phyloP scores from a whole-genome alignment of 2,329 filamentous ascomycete species.

The Penicillium sp. region DNA sequence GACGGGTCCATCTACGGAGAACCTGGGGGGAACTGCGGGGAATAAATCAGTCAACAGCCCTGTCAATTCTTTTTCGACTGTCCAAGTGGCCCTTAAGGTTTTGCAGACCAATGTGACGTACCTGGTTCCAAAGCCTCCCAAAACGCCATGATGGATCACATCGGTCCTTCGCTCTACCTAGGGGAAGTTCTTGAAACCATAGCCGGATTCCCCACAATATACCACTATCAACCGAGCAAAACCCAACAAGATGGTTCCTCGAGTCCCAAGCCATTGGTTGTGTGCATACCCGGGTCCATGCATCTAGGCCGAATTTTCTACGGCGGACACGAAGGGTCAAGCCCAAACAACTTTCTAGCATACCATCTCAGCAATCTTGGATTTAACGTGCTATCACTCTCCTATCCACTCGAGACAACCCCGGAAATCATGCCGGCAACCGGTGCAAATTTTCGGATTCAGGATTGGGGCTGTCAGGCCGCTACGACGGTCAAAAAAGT shows the following conservation, averaged over 20 bases:
- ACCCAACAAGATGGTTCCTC: neutral
- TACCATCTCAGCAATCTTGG: constrained; percentile 18
- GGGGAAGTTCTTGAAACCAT: constrained; percentile 10
- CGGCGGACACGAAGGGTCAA: constrained; percentile 18
- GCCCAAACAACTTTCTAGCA: constrained; percentile 15
- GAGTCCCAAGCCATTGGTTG: constrained; percentile 9
- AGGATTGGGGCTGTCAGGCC: constrained; percentile 21
- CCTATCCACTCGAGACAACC: constrained; percentile 20
- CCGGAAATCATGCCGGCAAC: constrained; percentile 13
- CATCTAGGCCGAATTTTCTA: constrained; percentile 23
- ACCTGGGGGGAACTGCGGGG: neutral
- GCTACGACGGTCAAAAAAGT: constrained; percentile 11
- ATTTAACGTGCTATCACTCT: constrained; percentile 18
- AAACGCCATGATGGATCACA: neutral
- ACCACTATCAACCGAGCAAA: constrained; percentile 8
- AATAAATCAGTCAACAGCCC: neutral
- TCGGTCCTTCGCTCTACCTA: neutral
- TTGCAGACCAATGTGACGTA: neutral
- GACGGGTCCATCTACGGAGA: neutral
- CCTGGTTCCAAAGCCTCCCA: neutral
- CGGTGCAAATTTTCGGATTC: constrained; percentile 12
- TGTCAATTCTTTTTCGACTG: neutral
- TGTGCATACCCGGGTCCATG: constrained; percentile 18
- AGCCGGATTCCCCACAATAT: constrained; percentile 12
- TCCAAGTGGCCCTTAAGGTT: neutral